phyloP scores from a whole-genome alignment of 768 basidiomycete species.

The Hericium coralloides region DNA sequence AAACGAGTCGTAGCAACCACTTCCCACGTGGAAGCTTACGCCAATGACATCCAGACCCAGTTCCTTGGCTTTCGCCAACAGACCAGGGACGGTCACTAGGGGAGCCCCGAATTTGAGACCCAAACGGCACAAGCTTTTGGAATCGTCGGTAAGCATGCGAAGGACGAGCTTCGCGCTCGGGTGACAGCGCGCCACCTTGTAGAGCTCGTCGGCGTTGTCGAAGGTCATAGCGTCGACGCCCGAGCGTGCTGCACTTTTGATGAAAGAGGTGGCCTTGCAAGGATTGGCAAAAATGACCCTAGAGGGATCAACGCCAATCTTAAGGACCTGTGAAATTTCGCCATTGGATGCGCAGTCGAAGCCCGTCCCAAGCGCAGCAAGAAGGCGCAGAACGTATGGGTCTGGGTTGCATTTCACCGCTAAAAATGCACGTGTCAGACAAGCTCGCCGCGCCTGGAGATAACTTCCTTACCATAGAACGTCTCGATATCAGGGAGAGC shows the following conservation, averaged over 20 bases:
- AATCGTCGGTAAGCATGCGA: constrained; percentile 97
- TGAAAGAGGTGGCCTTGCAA: constrained; percentile 92
- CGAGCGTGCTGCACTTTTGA: constrained; percentile 70
- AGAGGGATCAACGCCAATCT: constrained; percentile 62
- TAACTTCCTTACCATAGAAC: constrained; percentile 69
- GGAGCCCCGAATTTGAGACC: constrained; percentile 97
- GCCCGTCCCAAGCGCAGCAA: constrained; percentile 83
- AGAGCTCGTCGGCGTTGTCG: constrained; percentile 93
- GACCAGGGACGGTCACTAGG: constrained; percentile 64
- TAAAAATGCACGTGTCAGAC: constrained; percentile 33
- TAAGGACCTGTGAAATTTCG: constrained; percentile 79
- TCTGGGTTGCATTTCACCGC: constrained; percentile 99
- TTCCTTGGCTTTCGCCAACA: constrained; percentile 73
- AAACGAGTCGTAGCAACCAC: constrained; percentile 88
- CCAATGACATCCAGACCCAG: constrained; percentile 83
- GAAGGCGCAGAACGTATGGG: constrained; percentile 83
- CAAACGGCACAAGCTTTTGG: constrained; percentile 86
- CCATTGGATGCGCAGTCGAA: constrained; percentile 97
- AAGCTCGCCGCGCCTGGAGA: constrained; percentile 46
- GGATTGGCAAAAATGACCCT: constrained; percentile 98
- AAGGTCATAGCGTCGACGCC: constrained; percentile 96
- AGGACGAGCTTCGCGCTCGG: constrained; percentile 81
- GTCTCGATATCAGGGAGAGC: constrained; percentile 83
- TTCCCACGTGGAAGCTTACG: constrained; percentile 96
- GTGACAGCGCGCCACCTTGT: constrained; percentile 81